Evolutionary conservation across 805 yeast genomes (phyloP), one percentile per base, ranked within the genome.

Genomic region (Ogataea methanolica): DNA sequence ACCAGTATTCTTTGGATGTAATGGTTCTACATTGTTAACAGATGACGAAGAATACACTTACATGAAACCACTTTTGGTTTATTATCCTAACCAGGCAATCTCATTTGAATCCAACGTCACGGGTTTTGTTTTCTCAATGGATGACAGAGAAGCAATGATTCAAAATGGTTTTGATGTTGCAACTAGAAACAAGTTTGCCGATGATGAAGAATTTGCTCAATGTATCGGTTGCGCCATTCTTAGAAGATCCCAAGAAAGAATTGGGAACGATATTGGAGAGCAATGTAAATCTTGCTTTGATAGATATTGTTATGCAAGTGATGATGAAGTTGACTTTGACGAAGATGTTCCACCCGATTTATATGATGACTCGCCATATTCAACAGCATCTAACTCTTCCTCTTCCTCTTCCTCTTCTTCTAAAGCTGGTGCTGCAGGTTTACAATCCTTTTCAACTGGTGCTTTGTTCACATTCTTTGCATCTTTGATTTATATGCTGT

Each of bases 181-280:
- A 9, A 73, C 90, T 1, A 73, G 81, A 57, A 70, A 72, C 48
- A 82, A 81, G 57, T 65, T 78, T 33, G 78, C 89, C 17, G 61
- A 78, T 15, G 90, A 85, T 54, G 57, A 66, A 1, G 80, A 85
- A 36, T 88, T 88, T 82, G 72, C 78, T 29, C 73, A 80, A 31
- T 88, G 96, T 70, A 75, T 88, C 26, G 86, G 86, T 3, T 88
- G 96, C 72, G 96, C 95, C 7, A 76, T 88, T 40, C 74, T 88
- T 45, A 80, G 85, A 67, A 79, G 96, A 63, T 76, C 83, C 33
- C 83, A 82, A 60, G 92, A 88, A 67, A 74, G 88, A 57, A 63
- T 72, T 33, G 78, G 78, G 26, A 66, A 71, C 29, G 70, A 75
- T 11, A 83, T 80, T 52, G 63, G 77, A 3, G 78, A 72, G 0